These are phyloP conservation scores for Podila clonocystis DNA, from an alignment of 192 early-diverging fungal species.

Conservation along the genomic window DNA sequence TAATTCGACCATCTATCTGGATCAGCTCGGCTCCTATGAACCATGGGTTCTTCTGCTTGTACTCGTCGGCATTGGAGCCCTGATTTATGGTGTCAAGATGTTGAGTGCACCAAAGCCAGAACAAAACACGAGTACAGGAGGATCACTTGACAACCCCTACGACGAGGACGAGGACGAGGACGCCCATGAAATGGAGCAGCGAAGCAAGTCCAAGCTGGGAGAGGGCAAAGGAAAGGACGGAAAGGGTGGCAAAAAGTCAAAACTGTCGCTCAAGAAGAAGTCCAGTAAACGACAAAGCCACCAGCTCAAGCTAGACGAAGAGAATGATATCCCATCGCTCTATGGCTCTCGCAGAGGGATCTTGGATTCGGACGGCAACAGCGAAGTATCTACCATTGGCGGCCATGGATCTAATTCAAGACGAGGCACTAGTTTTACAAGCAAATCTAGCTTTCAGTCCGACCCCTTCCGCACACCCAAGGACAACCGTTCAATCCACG, in stretches of 20 bases:
- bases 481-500: conserved; percentile 30
- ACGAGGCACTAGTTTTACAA: conserved; percentile 29
- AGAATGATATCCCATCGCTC: conserved; percentile 33
- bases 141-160: not conserved
- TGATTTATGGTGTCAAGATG: conserved; percentile 67
- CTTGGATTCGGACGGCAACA: conserved; percentile 25
- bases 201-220: not conserved
- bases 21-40: conserved; percentile 61
- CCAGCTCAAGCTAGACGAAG: conserved; percentile 13
- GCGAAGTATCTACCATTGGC: conserved; percentile 18
- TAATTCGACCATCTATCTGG: conserved; percentile 67
- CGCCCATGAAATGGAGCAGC: conserved; percentile 11
- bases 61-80: conserved; percentile 57
- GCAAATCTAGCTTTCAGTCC: conserved; percentile 47
- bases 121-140: not conserved
- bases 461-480: conserved; percentile 50
- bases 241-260: conserved; percentile 8
- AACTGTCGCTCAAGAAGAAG: conserved; percentile 21
- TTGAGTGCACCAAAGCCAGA: conserved; percentile 57
- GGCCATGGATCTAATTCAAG: conserved; percentile 2
- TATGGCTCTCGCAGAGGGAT: conserved; percentile 38
- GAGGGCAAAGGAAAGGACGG: not conserved
- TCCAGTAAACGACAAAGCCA: conserved; percentile 21
- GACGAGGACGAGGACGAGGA: conserved; percentile 7
- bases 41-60: conserved; percentile 60